Evolutionary conservation across 345 rosid genomes (phyloP).

Genomic region (Leavenworthia alabamica): DNA sequence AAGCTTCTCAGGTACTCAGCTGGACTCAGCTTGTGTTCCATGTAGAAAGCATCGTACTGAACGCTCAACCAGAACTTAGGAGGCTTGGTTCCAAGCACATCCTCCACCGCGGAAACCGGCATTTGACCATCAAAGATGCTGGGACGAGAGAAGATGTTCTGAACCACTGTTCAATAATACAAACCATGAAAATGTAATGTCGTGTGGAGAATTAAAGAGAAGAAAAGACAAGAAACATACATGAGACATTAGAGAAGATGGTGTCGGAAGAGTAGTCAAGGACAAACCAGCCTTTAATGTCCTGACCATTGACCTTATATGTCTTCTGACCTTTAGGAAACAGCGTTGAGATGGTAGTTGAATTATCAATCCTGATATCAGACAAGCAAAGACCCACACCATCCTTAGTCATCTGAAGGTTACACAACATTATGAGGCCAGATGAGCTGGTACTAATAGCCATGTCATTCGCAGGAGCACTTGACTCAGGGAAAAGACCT

Average conservation of each 20-base stretch:
- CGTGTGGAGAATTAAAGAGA: background rate
- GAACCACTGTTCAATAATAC: conserved; percentile 42
- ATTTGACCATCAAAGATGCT: conserved; percentile 41
- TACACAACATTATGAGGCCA: conserved; percentile 46
- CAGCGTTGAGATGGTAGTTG: conserved; percentile 38
- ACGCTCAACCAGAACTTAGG: conserved; percentile 69
- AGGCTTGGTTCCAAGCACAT: conserved; percentile 34
- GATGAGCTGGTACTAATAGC: conserved; percentile 29
- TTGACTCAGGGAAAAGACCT: conserved; percentile 68
- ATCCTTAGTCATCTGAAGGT: conserved; percentile 66
- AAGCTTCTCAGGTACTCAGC: conserved; percentile 31
- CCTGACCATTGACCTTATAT: conserved; percentile 50
- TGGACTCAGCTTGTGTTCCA: conserved; percentile 49
- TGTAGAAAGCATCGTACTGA: conserved; percentile 62
- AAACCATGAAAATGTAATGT: conserved; percentile 12
- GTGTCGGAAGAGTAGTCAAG: conserved; percentile 40
- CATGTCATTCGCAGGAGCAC: conserved; percentile 39
- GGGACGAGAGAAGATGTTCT: conserved; percentile 47
- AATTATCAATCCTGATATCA: conserved; percentile 46
- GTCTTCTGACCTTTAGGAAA: conserved; percentile 38
- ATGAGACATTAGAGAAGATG: conserved; percentile 35
- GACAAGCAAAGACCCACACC: conserved; percentile 57
- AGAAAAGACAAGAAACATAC: conserved; percentile 31
- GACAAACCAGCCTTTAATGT: conserved; percentile 56
- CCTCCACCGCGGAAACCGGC: conserved; percentile 46